Percentiles rank a stretch among this genome's conserved stretches.
phyloP scores from a whole-genome alignment of 345 rosid genomes.

The Salix exigua region DNA sequence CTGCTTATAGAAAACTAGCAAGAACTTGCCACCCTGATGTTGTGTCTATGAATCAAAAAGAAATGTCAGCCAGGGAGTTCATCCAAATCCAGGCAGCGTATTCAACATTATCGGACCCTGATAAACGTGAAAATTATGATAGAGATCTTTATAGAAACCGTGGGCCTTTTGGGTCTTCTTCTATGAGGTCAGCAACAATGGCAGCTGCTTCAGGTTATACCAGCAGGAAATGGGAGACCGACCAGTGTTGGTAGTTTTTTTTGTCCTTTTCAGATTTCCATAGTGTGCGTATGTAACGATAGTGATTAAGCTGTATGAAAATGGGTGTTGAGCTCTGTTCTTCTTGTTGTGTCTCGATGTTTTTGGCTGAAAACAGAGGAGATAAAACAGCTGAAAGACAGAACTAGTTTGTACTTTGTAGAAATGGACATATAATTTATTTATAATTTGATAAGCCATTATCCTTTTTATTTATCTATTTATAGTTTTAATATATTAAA shows the following conservation, averaged over 20 bases:
- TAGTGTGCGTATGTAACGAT: not conserved
- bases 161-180: slow-evolving; percentile 19
- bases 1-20: slow-evolving; percentile 56
- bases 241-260: slow-evolving; percentile 63
- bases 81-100: slow-evolving; percentile 52
- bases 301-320: not conserved
- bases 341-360: not conserved
- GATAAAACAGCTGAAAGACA: not conserved
- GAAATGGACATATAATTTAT: not conserved
- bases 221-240: slow-evolving; percentile 57
- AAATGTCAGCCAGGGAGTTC: slow-evolving; percentile 42
- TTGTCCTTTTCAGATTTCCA: not conserved
- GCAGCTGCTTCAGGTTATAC: slow-evolving; percentile 30
- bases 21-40: slow-evolving; percentile 59
- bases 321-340: not conserved
- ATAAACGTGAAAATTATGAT: slow-evolving; percentile 50
- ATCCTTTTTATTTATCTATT: not conserved
- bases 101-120: slow-evolving; percentile 51
- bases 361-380: not conserved
- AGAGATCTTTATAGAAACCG: slow-evolving; percentile 19
- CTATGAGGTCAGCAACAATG: slow-evolving; percentile 13
- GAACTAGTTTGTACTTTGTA: not conserved
- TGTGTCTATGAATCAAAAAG: slow-evolving; percentile 36
- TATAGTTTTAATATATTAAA: not conserved
- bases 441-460: not conserved